phyloP scores from a whole-genome alignment of 805 yeast genomes.

The Starmerella powellii region DNA sequence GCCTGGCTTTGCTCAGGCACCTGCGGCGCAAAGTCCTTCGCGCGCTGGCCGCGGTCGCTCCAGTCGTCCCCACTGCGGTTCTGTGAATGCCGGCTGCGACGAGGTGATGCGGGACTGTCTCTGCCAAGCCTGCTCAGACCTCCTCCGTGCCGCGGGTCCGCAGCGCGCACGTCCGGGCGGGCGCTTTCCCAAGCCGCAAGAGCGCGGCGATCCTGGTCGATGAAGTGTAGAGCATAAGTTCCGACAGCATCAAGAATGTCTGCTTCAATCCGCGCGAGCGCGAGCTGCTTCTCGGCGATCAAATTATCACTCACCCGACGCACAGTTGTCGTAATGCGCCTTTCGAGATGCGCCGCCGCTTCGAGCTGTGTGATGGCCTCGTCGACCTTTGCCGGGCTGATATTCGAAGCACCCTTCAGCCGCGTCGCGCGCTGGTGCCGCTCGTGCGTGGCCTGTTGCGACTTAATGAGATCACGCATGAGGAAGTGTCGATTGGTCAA shows the following conservation, averaged over 20 bases:
- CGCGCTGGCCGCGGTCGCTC: slow-evolving; percentile 41
- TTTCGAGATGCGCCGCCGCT: slow-evolving; percentile 63
- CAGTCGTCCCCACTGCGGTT: slow-evolving; percentile 43
- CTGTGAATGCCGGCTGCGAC: slow-evolving; percentile 35
- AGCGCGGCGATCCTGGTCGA: slow-evolving; percentile 76
- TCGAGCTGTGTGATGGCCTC: slow-evolving; percentile 76
- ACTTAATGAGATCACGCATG: slow-evolving; percentile 76
- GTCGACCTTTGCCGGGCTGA: slow-evolving; percentile 80
- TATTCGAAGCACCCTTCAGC: slow-evolving; percentile 57
- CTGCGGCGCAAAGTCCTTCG: slow-evolving; percentile 22
- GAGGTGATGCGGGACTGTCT: slow-evolving; percentile 40
- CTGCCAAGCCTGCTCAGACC: slow-evolving; percentile 77
- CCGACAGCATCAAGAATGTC: slow-evolving; percentile 45
- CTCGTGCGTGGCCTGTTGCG: slow-evolving; percentile 59
- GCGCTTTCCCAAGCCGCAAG: slow-evolving; percentile 54
- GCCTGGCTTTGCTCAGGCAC: slow-evolving; percentile 16
- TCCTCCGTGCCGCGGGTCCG: slow-evolving; percentile 49
- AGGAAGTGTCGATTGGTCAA: slow-evolving; percentile 82
- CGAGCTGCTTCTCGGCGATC: slow-evolving; percentile 56
- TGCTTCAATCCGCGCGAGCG: slow-evolving; percentile 45
- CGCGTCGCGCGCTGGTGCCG: slow-evolving; percentile 60
- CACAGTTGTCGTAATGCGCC: slow-evolving; percentile 62
- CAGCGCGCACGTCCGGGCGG: slow-evolving; percentile 58
- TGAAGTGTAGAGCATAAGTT: slow-evolving; percentile 52
- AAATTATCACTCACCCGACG: slow-evolving; percentile 76